phyloP scores from a whole-genome alignment of 768 basidiomycete genomes.

The Pisolithus microcarpus region DNA sequence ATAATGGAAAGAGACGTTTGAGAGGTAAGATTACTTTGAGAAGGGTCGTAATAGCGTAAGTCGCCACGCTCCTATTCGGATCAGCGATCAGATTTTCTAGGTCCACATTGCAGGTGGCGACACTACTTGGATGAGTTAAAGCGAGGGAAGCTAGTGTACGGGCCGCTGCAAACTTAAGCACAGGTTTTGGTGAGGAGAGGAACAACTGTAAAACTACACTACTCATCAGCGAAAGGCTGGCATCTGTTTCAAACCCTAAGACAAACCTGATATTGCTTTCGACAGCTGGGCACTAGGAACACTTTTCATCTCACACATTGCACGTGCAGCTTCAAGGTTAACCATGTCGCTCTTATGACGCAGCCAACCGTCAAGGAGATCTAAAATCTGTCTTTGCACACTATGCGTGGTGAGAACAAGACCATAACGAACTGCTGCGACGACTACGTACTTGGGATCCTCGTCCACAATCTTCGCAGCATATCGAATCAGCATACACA shows the following conservation, averaged over 20 bases:
- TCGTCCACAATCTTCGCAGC: conserved; percentile 99
- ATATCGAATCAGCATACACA: conserved; percentile 97
- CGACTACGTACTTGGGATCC: conserved; percentile 81
- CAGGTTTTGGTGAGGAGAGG: conserved; percentile 90
- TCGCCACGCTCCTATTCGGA: conserved; percentile 91
- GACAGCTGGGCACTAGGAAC: conserved; percentile 71
- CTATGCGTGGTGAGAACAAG: conserved; percentile 33
- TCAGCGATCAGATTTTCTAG: conserved; percentile 96
- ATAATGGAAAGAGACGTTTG: not conserved
- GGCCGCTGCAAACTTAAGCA: conserved; percentile 95
- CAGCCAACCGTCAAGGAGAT: conserved; percentile 89
- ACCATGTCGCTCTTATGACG: conserved; percentile 99
- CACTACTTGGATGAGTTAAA: conserved; percentile 76
- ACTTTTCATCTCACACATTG: conserved; percentile 92
- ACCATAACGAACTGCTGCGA: not conserved
- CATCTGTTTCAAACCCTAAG: not conserved
- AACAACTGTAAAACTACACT: conserved; percentile 83
- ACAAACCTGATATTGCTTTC: conserved; percentile 81
- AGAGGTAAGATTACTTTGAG: conserved; percentile 62
- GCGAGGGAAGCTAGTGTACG: conserved; percentile 90
- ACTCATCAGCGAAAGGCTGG: conserved; percentile 5
- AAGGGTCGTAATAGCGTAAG: conserved; percentile 96
- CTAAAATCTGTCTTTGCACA: conserved; percentile 86
- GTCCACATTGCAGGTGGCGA: conserved; percentile 91
- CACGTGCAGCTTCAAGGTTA: conserved; percentile 96